Conservation (phyloP, 805 yeast genomes). For the Cyberlindnera euphorbiae region DNA sequence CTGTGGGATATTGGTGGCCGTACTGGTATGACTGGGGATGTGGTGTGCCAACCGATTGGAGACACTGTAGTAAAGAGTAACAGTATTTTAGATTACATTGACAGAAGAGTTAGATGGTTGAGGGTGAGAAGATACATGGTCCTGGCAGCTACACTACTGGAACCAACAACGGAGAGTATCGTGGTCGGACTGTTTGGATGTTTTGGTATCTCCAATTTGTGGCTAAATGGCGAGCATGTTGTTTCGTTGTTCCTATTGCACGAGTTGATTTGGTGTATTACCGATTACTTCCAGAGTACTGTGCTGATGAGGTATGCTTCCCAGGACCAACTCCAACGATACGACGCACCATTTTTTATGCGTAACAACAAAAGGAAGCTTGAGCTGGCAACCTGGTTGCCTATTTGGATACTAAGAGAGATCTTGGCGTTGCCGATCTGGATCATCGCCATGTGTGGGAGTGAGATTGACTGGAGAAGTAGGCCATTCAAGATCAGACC, state of each 20-base stretch:
- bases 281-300: constrained; percentile 59
- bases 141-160: constrained; percentile 73
- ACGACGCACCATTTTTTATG: constrained; percentile 28
- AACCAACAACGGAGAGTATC: constrained; percentile 80
- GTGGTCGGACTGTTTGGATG: constrained; percentile 65
- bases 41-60: constrained; percentile 70
- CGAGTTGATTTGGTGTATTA: constrained; percentile 54
- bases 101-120: constrained; percentile 77
- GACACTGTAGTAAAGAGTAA: constrained; percentile 28
- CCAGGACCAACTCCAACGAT: constrained; percentile 16
- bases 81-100: constrained; percentile 49
- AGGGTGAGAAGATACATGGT: constrained; percentile 88
- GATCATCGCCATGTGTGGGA: constrained; percentile 75
- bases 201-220: constrained; percentile 46
- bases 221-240: constrained; percentile 32
- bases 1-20: constrained; percentile 70
- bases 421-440: constrained; percentile 77
- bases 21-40: constrained; percentile 75
- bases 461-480: constrained; percentile 74
- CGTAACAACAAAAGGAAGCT: constrained; percentile 19
- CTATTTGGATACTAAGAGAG: constrained; percentile 68
- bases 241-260: constrained; percentile 43
- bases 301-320: constrained; percentile 32
- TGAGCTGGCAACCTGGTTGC: constrained; percentile 23
- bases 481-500: constrained; percentile 66